Conservation (phyloP, 2,329 filamentous ascomycete species). For the Mycosphaerelloides madeirae region DNA sequence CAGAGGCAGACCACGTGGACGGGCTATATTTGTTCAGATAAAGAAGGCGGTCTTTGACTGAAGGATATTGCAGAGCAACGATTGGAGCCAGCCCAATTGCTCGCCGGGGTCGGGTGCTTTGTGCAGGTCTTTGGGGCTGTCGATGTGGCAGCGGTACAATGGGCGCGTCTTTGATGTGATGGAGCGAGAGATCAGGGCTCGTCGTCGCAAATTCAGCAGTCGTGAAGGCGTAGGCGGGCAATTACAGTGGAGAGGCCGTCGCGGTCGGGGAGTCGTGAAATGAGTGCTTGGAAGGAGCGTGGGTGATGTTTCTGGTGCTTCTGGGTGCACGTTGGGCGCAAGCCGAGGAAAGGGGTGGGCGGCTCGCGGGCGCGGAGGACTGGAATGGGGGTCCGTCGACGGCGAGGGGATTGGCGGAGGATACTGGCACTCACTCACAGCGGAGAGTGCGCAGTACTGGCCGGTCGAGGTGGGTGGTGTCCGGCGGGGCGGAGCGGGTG, state of each 20-base stretch:
- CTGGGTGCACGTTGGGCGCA: conserved; percentile 4
- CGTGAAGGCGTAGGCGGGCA: background rate
- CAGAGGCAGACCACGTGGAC: conserved; percentile 9
- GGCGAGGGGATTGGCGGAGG: too few relatives aligned
- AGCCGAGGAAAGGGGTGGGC: conserved; percentile 10
- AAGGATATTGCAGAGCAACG: conserved; percentile 10
- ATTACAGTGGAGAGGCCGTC: conserved; percentile 19
- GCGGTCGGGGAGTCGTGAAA: conserved; percentile 15
- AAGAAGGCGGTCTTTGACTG: conserved; percentile 17
- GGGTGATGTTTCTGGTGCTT: conserved; percentile 12
- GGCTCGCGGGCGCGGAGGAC: background rate
- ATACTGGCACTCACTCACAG: background rate
- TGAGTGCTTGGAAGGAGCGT: background rate
- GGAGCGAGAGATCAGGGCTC: background rate
- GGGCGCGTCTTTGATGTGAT: conserved; percentile 10
- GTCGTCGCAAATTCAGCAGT: too few relatives aligned
- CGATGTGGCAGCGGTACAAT: conserved; percentile 12
- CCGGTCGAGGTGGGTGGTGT: too few relatives aligned
- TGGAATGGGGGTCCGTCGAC: too few relatives aligned
- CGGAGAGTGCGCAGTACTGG: background rate
- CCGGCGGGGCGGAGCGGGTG: too few relatives aligned
- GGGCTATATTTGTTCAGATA: conserved; percentile 14
- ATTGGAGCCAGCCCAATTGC: conserved; percentile 16
- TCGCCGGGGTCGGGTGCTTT: conserved; percentile 11
- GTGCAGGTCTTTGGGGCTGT: conserved; percentile 10